phyloP scores from a whole-genome alignment of 2,329 filamentous ascomycete genomes.

The Talaromyces rugulosus region DNA sequence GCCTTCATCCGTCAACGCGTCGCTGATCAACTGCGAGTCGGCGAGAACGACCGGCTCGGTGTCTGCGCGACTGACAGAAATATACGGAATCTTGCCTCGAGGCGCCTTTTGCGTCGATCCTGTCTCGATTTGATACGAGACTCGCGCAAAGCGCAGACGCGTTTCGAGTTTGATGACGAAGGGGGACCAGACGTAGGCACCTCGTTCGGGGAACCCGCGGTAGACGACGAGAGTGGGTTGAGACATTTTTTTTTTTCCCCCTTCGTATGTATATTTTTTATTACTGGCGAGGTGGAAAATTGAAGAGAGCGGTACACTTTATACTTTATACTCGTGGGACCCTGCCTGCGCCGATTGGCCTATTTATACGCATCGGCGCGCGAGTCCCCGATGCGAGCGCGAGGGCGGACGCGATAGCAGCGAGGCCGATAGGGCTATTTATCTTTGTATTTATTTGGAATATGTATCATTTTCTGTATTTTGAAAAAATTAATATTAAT shows the following conservation, averaged over 20 bases:
- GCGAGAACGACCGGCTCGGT: slow-evolving; percentile 28
- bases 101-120: slow-evolving; percentile 49
- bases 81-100: slow-evolving; percentile 58
- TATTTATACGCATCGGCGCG: background rate
- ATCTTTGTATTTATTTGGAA: no score
- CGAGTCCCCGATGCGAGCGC: background rate
- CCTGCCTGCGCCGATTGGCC: background rate
- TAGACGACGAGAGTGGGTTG: slow-evolving; percentile 39
- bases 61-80: background rate
- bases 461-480: no score
- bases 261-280: background rate
- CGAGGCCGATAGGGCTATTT: background rate
- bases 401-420: background rate
- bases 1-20: slow-evolving; percentile 39
- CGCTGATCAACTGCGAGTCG: slow-evolving; percentile 56
- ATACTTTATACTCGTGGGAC: background rate
- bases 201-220: slow-evolving; percentile 45
- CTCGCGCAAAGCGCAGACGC: slow-evolving; percentile 51
- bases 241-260: background rate
- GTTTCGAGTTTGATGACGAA: slow-evolving; percentile 62
- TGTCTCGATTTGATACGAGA: slow-evolving; percentile 44
- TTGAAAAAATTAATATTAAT: no score
- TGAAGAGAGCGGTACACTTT: background rate
- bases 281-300: background rate
- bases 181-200: slow-evolving; percentile 54